Percentiles rank a stretch among this genome's conserved stretches.
Conservation (phyloP, 192 early-diverging fungal genomes). For the Coemansia sp. region DNA sequence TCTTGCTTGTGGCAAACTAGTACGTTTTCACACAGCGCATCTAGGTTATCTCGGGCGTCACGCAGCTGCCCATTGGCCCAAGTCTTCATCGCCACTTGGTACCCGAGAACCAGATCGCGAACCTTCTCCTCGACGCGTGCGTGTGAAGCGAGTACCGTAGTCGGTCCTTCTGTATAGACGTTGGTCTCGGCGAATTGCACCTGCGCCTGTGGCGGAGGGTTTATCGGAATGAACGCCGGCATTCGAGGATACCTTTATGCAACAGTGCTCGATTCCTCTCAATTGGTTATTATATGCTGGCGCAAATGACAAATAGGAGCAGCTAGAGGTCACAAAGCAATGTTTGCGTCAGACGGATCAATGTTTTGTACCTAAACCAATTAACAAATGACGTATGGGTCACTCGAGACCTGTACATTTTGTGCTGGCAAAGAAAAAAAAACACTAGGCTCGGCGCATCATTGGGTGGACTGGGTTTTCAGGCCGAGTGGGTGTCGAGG, state of each 20-base stretch:
- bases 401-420: background rate
- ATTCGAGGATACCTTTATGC: background rate
- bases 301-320: background rate
- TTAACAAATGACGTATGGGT: background rate
- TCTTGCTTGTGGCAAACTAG: slow-evolving; percentile 20
- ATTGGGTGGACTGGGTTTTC: slow-evolving; percentile 2
- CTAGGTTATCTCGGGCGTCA: slow-evolving; percentile 18
- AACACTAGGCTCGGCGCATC: slow-evolving; percentile 1
- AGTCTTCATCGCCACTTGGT: slow-evolving; percentile 21
- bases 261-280: background rate
- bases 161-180: background rate
- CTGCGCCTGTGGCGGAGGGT: slow-evolving; percentile 12
- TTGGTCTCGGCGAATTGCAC: background rate
- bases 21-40: slow-evolving; percentile 5
- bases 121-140: slow-evolving; percentile 37
- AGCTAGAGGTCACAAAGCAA: background rate
- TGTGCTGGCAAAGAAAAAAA: background rate
- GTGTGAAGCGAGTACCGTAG: background rate
- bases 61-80: slow-evolving; percentile 20
- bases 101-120: slow-evolving; percentile 20
- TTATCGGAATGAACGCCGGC: slow-evolving; percentile 32
- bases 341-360: background rate
- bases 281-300: background rate
- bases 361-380: background rate
- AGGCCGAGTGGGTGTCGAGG: background rate